Percentiles rank a stretch among this genome's conserved stretches.
phyloP scores from a whole-genome alignment of 768 basidiomycete species.

The Suillus brevipes region DNA sequence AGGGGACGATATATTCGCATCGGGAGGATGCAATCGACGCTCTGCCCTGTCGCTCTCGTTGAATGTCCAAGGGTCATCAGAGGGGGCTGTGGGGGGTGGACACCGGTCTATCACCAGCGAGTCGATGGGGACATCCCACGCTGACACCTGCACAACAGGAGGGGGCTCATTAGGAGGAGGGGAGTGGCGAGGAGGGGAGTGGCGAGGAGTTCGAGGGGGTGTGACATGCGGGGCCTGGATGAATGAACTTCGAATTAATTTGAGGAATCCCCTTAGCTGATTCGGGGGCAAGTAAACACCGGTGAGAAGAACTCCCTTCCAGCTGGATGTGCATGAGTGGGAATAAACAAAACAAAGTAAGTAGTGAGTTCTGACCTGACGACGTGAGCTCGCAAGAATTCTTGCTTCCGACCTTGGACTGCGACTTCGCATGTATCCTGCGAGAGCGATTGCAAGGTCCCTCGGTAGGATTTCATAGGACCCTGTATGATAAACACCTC shows the following conservation, averaged over 20 bases:
- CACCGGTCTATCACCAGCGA: background rate
- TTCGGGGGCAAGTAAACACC: no score
- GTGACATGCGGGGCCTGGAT: background rate
- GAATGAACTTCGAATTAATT: background rate
- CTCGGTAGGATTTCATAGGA: no score
- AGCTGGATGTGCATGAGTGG: background rate
- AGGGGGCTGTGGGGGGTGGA: background rate
- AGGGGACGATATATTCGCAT: no score
- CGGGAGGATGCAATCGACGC: no score
- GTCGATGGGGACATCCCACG: background rate
- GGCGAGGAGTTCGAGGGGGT: background rate
- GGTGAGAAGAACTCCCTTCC: background rate
- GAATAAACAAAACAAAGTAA: background rate
- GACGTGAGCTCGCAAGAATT: background rate
- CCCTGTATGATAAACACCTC: no score
- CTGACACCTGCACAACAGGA: background rate
- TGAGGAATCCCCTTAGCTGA: background rate
- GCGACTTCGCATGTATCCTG: background rate
- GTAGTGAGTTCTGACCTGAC: background rate
- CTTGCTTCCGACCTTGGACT: background rate
- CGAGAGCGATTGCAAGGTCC: no score
- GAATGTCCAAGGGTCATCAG: no score
- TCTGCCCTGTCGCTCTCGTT: no score
- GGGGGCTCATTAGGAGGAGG: no score
- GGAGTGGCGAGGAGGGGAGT: background rate